Conservation (phyloP, 768 basidiomycete genomes). For the Tricholoma matsutake region DNA sequence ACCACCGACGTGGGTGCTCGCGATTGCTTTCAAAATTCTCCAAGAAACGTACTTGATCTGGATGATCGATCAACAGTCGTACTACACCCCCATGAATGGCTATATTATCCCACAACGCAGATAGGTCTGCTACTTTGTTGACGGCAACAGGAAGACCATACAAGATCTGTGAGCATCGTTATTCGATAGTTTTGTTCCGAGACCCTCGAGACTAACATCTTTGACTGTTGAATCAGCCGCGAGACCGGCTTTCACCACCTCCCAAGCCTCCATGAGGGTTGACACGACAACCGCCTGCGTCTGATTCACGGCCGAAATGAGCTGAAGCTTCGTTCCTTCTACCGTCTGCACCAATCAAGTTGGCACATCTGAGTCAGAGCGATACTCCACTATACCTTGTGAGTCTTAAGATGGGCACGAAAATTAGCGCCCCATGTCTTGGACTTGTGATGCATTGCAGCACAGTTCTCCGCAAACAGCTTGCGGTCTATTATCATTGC, state of each 20-base stretch:
- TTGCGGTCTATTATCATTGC: constrained; percentile 75
- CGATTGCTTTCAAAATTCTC: constrained; percentile 54
- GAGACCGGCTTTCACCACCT: constrained; percentile 62
- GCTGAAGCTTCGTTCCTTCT: constrained; percentile 72
- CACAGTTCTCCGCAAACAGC: constrained; percentile 71
- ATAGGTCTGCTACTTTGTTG: constrained; percentile 73
- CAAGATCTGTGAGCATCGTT: constrained; percentile 51
- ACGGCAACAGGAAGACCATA: constrained; percentile 72
- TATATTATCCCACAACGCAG: constrained; percentile 54
- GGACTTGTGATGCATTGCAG: constrained; percentile 65
- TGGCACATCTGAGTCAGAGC: neutral
- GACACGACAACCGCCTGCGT: constrained; percentile 72
- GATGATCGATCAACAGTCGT: constrained; percentile 73
- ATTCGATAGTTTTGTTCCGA: neutral
- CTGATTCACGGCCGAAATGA: constrained; percentile 48
- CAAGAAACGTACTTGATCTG: constrained; percentile 64
- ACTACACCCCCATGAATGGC: constrained; percentile 53
- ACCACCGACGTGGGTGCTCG: constrained; percentile 52
- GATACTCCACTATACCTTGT: constrained; percentile 50
- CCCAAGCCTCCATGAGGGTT: constrained; percentile 82
- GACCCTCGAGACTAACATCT: constrained; percentile 51
- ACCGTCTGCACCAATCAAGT: constrained; percentile 46
- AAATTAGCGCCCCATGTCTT: constrained; percentile 67
- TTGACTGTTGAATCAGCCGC: constrained; percentile 71
- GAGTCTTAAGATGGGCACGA: constrained; percentile 82